These are phyloP conservation scores for Schwanniomyces yamadae DNA, from an alignment of 805 yeast species.

Conservation along the genomic window DNA sequence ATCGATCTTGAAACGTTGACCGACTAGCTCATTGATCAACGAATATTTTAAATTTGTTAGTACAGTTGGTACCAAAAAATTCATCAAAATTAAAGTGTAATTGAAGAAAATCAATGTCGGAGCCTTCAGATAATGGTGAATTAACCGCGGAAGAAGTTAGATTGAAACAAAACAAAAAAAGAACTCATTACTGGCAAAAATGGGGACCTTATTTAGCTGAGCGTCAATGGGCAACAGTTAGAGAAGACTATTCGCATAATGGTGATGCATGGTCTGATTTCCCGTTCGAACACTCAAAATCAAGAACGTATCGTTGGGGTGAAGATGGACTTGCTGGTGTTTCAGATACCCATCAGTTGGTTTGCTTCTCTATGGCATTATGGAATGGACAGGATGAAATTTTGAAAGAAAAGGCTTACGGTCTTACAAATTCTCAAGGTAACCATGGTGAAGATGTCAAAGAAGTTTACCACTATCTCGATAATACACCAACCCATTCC, in stretches of 20 bases:
- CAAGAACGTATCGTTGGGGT: slow-evolving; percentile 90
- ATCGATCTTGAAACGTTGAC: too few species aligned
- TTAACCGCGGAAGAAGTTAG: slow-evolving; percentile 40
- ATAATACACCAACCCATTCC: slow-evolving; percentile 90
- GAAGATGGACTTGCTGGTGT: slow-evolving; percentile 94
- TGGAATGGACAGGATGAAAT: slow-evolving; percentile 91
- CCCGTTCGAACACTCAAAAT: slow-evolving; percentile 79
- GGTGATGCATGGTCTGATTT: slow-evolving; percentile 93
- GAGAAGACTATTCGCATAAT: slow-evolving; percentile 82
- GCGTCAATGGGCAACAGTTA: slow-evolving; percentile 82
- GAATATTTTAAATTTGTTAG: too few species aligned
- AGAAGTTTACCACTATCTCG: slow-evolving; percentile 79
- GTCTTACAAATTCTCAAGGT: slow-evolving; percentile 89
- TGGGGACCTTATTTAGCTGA: slow-evolving; percentile 94
- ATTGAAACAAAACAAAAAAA: slow-evolving; percentile 29
- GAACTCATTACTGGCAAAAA: slow-evolving; percentile 64
- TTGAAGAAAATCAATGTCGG: too few species aligned
- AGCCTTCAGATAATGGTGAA: slow-evolving; percentile 11
- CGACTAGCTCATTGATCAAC: too few species aligned
- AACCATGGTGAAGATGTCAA: slow-evolving; percentile 97
- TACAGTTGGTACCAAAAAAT: too few species aligned
- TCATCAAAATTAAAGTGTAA: too few species aligned
- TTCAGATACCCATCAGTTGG: slow-evolving; percentile 74
- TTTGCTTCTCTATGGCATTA: slow-evolving; percentile 76
- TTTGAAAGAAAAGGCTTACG: slow-evolving; percentile 82